Evolutionary conservation across 1,284 basidiomycete species (phyloP).

Genomic region (Ceratobasidium theobromae): DNA sequence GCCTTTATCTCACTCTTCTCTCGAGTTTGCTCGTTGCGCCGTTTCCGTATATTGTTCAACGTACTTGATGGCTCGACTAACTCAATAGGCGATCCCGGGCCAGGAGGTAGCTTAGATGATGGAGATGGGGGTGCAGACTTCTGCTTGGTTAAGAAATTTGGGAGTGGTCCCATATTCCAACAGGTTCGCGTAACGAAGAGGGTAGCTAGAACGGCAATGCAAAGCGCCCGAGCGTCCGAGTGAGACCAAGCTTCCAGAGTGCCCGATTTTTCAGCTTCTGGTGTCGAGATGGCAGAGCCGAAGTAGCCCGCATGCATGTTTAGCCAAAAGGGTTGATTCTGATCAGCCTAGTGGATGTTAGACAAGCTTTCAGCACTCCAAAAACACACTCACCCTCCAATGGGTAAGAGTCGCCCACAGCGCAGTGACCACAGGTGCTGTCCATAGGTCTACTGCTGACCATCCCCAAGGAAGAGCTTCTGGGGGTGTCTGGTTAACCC

Average conservation of each 20-base stretch:
- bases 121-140: not conserved
- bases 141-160: slow-evolving; percentile 4
- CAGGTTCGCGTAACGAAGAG: slow-evolving; percentile 19
- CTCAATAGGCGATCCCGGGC: not conserved
- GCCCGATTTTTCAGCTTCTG: not conserved
- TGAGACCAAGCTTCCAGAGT: slow-evolving; percentile 19
- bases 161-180: slow-evolving; percentile 29
- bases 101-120: not conserved
- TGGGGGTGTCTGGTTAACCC: slow-evolving; percentile 33
- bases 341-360: not conserved
- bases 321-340: slow-evolving; percentile 11
- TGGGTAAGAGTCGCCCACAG: slow-evolving; percentile 35
- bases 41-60: slow-evolving; percentile 2
- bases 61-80: not conserved
- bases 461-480: slow-evolving; percentile 35
- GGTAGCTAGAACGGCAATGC: slow-evolving; percentile 4
- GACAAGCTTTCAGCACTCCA: too few species aligned
- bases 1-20: slow-evolving; percentile 18
- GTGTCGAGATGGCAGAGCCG: not conserved
- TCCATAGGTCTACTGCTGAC: slow-evolving; percentile 35
- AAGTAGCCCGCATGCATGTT: slow-evolving; percentile 15
- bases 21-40: slow-evolving; percentile 12
- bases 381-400: not conserved
- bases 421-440: slow-evolving; percentile 33
- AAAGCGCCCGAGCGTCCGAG: slow-evolving; percentile 13